Evolutionary conservation across 2,329 filamentous ascomycete genomes (phyloP), one percentile per base, ranked within the genome.

Genomic region (Colletotrichum theobromicola): DNA sequence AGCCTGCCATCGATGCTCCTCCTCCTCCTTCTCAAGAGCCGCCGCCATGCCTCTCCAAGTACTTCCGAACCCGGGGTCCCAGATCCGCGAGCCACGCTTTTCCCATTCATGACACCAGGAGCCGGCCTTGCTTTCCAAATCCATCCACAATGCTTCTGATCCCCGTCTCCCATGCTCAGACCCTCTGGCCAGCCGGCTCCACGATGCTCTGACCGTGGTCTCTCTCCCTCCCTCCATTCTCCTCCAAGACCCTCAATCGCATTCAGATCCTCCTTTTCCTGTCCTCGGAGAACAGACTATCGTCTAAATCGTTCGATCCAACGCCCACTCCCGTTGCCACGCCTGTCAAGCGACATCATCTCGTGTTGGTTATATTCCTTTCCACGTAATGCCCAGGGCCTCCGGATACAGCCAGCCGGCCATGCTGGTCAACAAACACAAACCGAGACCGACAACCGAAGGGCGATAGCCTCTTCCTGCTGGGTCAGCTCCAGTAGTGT

Each of bases 281-380:
- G 24, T 24, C 62, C 28, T 7, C 30, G 9, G 62, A 28, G 37
- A 67, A 67, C 26, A 72, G 61, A 57, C 55, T 74, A 21, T 53
- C 42, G 18, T 42, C 26, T 34, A 61, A 66, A 71, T 74, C 55
- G 42, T 74, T 67, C 72, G 61, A 67, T 67, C 42, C 12, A 57
- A 46, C 24, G 18, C 60, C 35, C 50, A 66, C 15, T 70, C 30
- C 30, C 28, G 34, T 55, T 55, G 30, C 67, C 24, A 70, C 24
- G 37, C 50, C 55, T 58, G 21, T 35, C 72, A 74, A 74, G 37
- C 55, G 62, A 72, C 50, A 63, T 66, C 9, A 72, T 71, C 67
- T 66, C 62, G 61, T 66, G 50, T 46, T 66, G 34, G 32, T 42
- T 24, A 74, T 66, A 57, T 71, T 71, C 42, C 42, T 37, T 21